phyloP scores from a whole-genome alignment of 345 rosid species.

The Populus euphratica region DNA sequence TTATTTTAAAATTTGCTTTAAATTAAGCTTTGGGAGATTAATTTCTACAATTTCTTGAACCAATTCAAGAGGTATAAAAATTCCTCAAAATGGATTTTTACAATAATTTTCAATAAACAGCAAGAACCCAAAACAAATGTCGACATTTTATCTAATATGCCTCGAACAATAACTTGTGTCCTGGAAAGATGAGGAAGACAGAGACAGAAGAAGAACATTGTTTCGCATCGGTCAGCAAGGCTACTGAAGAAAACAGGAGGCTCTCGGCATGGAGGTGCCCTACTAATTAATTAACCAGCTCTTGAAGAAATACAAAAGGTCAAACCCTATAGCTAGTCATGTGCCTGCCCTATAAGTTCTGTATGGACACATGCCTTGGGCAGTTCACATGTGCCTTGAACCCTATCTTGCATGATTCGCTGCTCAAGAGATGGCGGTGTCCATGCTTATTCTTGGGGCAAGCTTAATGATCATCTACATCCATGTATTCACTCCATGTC shows the following conservation, averaged over 20 bases:
- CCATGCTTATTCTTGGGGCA: not conserved
- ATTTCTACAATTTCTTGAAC: too few species aligned
- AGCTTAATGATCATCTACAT: not conserved
- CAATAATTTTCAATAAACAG: too few species aligned
- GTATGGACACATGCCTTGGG: not conserved
- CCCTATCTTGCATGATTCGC: not conserved
- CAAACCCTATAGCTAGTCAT: not conserved
- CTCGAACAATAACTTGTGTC: not conserved
- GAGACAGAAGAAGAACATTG: too few species aligned
- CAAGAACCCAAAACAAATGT: too few species aligned
- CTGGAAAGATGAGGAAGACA: not conserved
- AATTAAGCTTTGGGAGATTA: too few species aligned
- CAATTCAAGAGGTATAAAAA: too few species aligned
- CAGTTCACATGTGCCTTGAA: slow-evolving; percentile 3
- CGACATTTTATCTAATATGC: not conserved
- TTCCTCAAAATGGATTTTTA: too few species aligned
- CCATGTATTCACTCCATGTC: not conserved
- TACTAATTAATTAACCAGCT: not conserved
- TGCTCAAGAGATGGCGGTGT: slow-evolving; percentile 7
- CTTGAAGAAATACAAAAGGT: not conserved
- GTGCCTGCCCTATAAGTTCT: slow-evolving; percentile 1
- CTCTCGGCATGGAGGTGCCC: not conserved
- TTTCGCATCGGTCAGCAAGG: not conserved
- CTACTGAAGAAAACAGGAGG: not conserved
- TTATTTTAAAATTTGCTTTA: too few species aligned